phyloP scores from a whole-genome alignment of 2,329 filamentous ascomycete species.

The Myriangium duriaei region DNA sequence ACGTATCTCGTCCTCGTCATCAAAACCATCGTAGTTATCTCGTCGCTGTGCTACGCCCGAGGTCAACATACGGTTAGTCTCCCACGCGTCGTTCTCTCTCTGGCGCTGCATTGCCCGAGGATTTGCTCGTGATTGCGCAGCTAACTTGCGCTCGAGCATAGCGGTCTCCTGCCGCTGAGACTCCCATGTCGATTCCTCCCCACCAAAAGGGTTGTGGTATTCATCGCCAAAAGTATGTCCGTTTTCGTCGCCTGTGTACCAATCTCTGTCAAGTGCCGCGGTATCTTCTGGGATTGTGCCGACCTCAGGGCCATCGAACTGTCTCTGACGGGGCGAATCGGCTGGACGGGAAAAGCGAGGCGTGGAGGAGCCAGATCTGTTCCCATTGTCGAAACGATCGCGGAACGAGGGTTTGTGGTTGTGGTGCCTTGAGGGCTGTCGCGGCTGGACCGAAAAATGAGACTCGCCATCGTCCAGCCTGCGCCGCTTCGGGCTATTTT shows the following conservation, averaged over 20 bases:
- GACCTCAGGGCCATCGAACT: constrained; percentile 51
- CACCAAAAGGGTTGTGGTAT: constrained; percentile 81
- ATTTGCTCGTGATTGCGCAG: constrained; percentile 31
- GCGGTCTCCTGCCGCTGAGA: constrained; percentile 65
- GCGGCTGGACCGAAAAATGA: constrained; percentile 40
- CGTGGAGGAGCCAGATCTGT: constrained; percentile 24
- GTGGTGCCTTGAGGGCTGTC: constrained; percentile 29
- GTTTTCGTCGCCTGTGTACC: constrained; percentile 81
- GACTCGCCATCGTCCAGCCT: constrained; percentile 48
- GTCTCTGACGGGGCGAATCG: constrained; percentile 37
- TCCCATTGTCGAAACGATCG: constrained; percentile 11
- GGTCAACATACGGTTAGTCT: constrained; percentile 95
- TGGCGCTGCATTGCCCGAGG: constrained; percentile 73
- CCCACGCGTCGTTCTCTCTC: constrained; percentile 94
- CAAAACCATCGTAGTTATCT: constrained; percentile 70
- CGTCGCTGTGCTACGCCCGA: constrained; percentile 87
- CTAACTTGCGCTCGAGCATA: constrained; percentile 66
- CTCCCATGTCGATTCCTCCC: constrained; percentile 57
- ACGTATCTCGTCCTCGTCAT: constrained; percentile 77
- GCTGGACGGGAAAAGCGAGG: constrained; percentile 21
- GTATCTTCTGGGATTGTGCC: constrained; percentile 53
- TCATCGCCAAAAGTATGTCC: constrained; percentile 83
- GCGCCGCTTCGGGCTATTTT: constrained; percentile 49
- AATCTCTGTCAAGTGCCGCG: constrained; percentile 72
- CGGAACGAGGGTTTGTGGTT: constrained; percentile 15